A percentile compares a stretch with the other conserved stretches of the same genome.
phyloP scores from a whole-genome alignment of 345 rosid species.

The Citrus glauca region DNA sequence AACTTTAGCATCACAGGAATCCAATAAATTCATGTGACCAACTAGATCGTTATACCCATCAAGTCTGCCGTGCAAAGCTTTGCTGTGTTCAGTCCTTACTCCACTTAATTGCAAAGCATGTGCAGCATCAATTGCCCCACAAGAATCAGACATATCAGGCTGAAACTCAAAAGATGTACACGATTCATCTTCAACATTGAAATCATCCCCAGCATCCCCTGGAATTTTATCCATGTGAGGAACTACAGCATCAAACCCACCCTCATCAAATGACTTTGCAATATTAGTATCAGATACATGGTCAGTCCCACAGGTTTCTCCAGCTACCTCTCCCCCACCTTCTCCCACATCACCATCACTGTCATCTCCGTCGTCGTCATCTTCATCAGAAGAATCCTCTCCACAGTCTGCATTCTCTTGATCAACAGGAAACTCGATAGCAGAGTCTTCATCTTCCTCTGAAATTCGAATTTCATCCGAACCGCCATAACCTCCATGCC shows the following conservation, averaged over 20 bases:
- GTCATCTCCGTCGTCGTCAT: constrained; percentile 18
- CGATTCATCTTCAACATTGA: constrained; percentile 36
- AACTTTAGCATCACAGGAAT: constrained; percentile 35
- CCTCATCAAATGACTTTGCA: constrained; percentile 5
- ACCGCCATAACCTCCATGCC: constrained; percentile 39
- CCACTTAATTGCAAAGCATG: constrained; percentile 15
- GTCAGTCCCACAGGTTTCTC: constrained; percentile 3
- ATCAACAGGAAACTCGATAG: constrained; percentile 39
- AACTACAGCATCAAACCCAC: constrained; percentile 14
- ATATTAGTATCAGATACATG: not conserved
- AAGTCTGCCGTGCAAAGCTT: constrained; percentile 14
- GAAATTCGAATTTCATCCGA: constrained; percentile 19
- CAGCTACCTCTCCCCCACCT: constrained; percentile 4
- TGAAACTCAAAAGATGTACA: constrained; percentile 45
- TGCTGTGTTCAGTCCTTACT: constrained; percentile 12
- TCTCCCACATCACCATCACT: constrained; percentile 25
- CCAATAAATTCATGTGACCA: constrained; percentile 40
- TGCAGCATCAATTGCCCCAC: constrained; percentile 9
- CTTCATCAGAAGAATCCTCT: constrained; percentile 15
- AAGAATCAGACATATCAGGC: constrained; percentile 19
- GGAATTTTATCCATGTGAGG: constrained; percentile 14
- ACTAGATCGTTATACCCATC: constrained; percentile 30
- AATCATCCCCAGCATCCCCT: constrained; percentile 20
- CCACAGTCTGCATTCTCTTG: constrained; percentile 19
- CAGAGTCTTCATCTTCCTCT: constrained; percentile 54